Conservation (phyloP, 1,139 yeast genomes). For the Scheffersomyces titani region DNA sequence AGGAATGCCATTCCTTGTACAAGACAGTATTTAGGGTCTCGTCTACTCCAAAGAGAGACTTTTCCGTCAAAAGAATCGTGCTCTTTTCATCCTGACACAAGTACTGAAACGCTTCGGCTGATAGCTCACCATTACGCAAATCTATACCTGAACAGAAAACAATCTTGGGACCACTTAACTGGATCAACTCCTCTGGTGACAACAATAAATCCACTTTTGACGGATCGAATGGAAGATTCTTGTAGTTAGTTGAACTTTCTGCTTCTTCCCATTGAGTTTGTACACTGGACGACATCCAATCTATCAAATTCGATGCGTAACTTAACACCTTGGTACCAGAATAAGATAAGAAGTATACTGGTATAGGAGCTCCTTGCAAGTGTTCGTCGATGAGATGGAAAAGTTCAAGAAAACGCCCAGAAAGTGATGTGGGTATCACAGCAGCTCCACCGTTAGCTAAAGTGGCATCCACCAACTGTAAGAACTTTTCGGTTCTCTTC, state of each 20-base stretch:
- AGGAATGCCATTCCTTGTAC: slow-evolving; percentile 57
- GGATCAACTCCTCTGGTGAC: slow-evolving; percentile 58
- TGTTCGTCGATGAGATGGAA: slow-evolving; percentile 67
- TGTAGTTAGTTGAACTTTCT: slow-evolving; percentile 37
- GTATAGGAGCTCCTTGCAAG: slow-evolving; percentile 58
- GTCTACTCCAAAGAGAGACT: slow-evolving; percentile 33
- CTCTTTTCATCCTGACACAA: slow-evolving; percentile 66
- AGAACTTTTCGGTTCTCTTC: slow-evolving; percentile 63
- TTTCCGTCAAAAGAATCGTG: slow-evolving; percentile 75
- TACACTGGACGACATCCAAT: slow-evolving; percentile 89
- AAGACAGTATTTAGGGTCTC: slow-evolving; percentile 34
- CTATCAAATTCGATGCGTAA: slow-evolving; percentile 86
- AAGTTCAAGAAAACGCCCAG: slow-evolving; percentile 81
- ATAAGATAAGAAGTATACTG: slow-evolving; percentile 73
- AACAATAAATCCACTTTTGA: slow-evolving; percentile 57
- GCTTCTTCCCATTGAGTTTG: slow-evolving; percentile 77
- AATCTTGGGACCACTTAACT: slow-evolving; percentile 71
- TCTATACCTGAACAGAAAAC: slow-evolving; percentile 80
- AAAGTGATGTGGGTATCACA: slow-evolving; percentile 79
- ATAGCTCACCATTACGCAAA: slow-evolving; percentile 61
- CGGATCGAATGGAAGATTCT: slow-evolving; percentile 75
- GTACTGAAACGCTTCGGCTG: slow-evolving; percentile 57
- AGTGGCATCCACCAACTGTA: slow-evolving; percentile 64
- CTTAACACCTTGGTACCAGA: slow-evolving; percentile 79
- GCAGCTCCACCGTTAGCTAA: slow-evolving; percentile 75